Conservation (phyloP, 192 early-diverging fungal species). For the Coemansia furcata region DNA sequence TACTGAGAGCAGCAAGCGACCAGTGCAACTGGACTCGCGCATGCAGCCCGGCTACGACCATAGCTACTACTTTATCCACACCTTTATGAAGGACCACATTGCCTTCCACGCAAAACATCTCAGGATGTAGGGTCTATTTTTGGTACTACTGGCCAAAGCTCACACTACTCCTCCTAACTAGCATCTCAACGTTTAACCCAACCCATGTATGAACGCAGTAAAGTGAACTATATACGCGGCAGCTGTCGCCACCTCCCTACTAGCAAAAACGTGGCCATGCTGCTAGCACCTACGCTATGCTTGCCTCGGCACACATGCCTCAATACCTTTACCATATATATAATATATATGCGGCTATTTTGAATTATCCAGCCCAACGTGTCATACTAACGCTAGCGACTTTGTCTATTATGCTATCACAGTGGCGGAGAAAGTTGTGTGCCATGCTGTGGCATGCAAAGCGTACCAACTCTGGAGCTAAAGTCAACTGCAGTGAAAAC, state of each 20-base stretch:
- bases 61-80: conserved; percentile 80
- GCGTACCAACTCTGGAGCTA: background rate
- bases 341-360: background rate
- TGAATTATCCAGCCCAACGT: background rate
- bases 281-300: background rate
- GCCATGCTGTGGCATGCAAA: conserved; percentile 2
- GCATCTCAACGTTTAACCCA: background rate
- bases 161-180: background rate
- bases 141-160: background rate
- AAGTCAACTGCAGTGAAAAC: conserved; percentile 23
- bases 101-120: conserved; percentile 66
- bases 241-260: background rate
- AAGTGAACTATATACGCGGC: background rate
- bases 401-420: background rate
- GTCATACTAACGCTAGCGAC: background rate
- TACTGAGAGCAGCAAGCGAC: conserved; percentile 38
- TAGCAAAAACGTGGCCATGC: background rate
- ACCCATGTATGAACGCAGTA: background rate
- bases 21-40: conserved; percentile 57
- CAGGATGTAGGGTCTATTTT: background rate
- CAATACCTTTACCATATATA: background rate
- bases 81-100: conserved; percentile 77
- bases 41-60: conserved; percentile 86
- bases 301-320: background rate
- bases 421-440: background rate